Evolutionary conservation across 306 rosid genomes (phyloP).

Genomic region (Rosa multiflora): DNA sequence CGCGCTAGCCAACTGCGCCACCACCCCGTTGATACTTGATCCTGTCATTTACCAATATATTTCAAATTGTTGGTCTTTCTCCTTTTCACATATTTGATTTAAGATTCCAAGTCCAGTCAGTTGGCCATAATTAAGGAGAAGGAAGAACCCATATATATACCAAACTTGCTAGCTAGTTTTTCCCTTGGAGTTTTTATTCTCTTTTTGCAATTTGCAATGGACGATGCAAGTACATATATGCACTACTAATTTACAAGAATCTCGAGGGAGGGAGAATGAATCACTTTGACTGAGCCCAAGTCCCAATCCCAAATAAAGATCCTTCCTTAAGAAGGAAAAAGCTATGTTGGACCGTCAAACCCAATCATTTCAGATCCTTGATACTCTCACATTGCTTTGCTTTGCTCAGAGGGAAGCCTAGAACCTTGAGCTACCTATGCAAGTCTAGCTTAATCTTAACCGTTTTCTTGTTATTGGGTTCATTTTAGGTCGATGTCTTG

Average conservation of each 20-base stretch:
- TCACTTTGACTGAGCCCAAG: neutral
- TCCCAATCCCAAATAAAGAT: neutral
- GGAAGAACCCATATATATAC: conserved; percentile 16
- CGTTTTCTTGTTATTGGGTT: neutral
- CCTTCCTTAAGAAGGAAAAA: conserved; percentile 3
- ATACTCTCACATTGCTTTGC: conserved; percentile 33
- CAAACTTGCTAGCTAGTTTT: conserved; percentile 34
- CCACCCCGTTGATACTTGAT: conserved; percentile 16
- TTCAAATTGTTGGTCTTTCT: no score
- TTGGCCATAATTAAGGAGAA: neutral
- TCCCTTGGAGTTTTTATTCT: neutral
- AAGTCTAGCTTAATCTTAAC: no score
- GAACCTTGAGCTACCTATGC: conserved; percentile 30
- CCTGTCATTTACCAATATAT: no score
- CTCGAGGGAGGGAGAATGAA: conserved; percentile 2
- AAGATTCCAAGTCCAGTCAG: no score
- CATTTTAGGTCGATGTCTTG: neutral
- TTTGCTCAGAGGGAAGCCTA: conserved; percentile 44
- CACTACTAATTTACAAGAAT: neutral
- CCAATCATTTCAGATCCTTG: conserved; percentile 57
- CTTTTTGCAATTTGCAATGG: neutral
- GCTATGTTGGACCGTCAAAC: conserved; percentile 71
- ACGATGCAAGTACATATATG: no score
- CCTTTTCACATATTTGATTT: no score
- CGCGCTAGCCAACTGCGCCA: conserved; percentile 50